phyloP scores from a whole-genome alignment of 345 rosid species.

The Syzygium oleosum region DNA sequence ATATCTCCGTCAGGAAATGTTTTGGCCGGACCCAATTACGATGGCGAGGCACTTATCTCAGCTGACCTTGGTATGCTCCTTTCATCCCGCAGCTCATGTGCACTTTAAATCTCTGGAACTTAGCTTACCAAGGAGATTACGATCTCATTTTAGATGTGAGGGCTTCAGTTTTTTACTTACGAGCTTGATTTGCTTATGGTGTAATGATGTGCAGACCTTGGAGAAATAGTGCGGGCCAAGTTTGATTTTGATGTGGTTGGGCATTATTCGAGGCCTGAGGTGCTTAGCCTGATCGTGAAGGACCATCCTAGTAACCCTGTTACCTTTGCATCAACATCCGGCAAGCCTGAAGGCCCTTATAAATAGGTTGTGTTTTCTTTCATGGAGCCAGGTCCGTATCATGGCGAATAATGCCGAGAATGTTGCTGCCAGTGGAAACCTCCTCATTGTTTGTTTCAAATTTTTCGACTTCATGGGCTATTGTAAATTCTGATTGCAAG shows the following conservation, averaged over 20 bases:
- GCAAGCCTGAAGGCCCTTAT: background rate
- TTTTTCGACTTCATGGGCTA: background rate
- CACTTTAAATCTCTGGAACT: background rate
- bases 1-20: slow-evolving; percentile 81
- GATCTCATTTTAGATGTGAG: background rate
- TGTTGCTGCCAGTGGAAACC: background rate
- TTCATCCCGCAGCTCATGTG: background rate
- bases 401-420: background rate
- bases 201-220: slow-evolving; percentile 50
- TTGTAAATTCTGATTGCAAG: background rate
- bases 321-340: slow-evolving; percentile 36
- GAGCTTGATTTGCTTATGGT: background rate
- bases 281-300: slow-evolving; percentile 72
- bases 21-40: slow-evolving; percentile 85
- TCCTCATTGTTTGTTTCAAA: background rate
- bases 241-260: slow-evolving; percentile 96
- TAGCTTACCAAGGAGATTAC: background rate
- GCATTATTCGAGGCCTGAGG: slow-evolving; percentile 90
- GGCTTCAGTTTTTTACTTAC: background rate
- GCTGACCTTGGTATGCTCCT: slow-evolving; percentile 69
- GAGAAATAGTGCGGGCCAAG: slow-evolving; percentile 83
- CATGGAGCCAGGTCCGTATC: background rate
- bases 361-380: background rate
- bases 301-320: slow-evolving; percentile 74
- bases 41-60: slow-evolving; percentile 77